Percentiles rank a stretch among this genome's conserved stretches.
Evolutionary conservation across 108 stramenopile species (phyloP).

Genomic region (Bacterosira constricta): DNA sequence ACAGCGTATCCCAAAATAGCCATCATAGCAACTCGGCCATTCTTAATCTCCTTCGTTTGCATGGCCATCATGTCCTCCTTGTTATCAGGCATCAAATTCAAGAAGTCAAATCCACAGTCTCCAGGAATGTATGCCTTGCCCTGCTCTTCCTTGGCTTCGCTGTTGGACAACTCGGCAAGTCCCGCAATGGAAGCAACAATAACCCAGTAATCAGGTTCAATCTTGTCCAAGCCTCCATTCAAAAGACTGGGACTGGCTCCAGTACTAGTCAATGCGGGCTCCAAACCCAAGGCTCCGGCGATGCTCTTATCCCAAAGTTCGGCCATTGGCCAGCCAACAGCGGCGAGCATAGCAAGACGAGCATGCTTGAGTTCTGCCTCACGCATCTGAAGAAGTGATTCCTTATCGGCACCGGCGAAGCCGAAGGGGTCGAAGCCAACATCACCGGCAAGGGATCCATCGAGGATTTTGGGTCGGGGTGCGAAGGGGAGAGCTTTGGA

Average conservation of each 20-base stretch:
- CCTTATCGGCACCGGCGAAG: slow-evolving; percentile 71
- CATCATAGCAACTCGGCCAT: slow-evolving; percentile 93
- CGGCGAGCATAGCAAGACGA: slow-evolving; percentile 90
- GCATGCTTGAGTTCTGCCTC: slow-evolving; percentile 89
- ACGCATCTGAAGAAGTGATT: slow-evolving; percentile 71
- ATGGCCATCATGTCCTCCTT: slow-evolving; percentile 63
- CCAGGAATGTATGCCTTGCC: slow-evolving; percentile 69
- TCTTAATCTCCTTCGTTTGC: slow-evolving; percentile 85
- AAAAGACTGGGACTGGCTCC: slow-evolving; percentile 80
- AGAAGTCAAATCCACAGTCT: slow-evolving; percentile 83
- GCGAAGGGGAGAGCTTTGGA: slow-evolving; percentile 79
- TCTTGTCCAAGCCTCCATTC: slow-evolving; percentile 89
- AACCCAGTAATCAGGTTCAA: slow-evolving; percentile 82
- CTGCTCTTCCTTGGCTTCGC: slow-evolving; percentile 67
- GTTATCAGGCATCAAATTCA: slow-evolving; percentile 72
- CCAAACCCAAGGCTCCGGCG: slow-evolving; percentile 58
- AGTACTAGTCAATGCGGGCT: slow-evolving; percentile 62
- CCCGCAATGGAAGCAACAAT: slow-evolving; percentile 61
- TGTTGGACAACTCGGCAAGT: slow-evolving; percentile 70
- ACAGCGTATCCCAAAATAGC: slow-evolving; percentile 84
- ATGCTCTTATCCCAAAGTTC: slow-evolving; percentile 81
- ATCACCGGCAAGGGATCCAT: slow-evolving; percentile 79
- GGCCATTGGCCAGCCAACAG: slow-evolving; percentile 86
- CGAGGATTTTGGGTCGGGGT: slow-evolving; percentile 74
- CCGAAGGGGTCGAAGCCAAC: slow-evolving; percentile 87